Percentiles rank a stretch among this genome's conserved stretches.
These are phyloP conservation scores for Penicillium sp. DNA, from an alignment of 2,329 filamentous ascomycete genomes.

Conservation along the genomic window DNA sequence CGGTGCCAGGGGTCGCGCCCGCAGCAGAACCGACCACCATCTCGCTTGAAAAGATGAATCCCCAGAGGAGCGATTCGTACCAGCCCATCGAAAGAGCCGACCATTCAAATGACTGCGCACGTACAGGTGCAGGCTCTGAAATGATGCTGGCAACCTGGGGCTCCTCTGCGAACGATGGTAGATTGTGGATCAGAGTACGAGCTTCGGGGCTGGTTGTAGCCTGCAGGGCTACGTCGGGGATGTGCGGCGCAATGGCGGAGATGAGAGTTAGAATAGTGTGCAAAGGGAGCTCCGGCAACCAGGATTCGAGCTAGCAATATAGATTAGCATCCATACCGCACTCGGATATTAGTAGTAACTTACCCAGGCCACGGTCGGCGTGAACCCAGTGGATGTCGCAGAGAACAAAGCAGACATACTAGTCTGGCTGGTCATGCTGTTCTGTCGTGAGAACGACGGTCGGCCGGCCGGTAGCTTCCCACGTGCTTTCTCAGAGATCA, in stretches of 20 bases:
- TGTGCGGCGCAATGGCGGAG: conserved; percentile 56
- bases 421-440: conserved; percentile 79
- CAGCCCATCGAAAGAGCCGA: conserved; percentile 85
- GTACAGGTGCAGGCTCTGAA: conserved; percentile 69
- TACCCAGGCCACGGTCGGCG: conserved; percentile 75
- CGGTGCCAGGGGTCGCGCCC: conserved; percentile 70
- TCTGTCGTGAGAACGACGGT: conserved; percentile 83
- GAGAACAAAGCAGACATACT: conserved; percentile 63
- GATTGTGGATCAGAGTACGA: conserved; percentile 45
- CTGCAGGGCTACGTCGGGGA: conserved; percentile 51
- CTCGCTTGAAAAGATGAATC: conserved; percentile 86
- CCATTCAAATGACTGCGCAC: conserved; percentile 93
- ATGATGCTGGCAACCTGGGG: conserved; percentile 67
- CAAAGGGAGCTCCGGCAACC: conserved; percentile 87
- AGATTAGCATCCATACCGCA: conserved; percentile 13
- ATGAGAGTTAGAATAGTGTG: conserved; percentile 83
- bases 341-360: conserved; percentile 21
- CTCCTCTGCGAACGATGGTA: conserved; percentile 47
- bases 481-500: conserved; percentile 96
- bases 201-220: conserved; percentile 41
- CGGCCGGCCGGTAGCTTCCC: conserved; percentile 91
- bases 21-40: conserved; percentile 62
- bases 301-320: conserved; percentile 71
- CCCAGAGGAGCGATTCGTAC: conserved; percentile 95
- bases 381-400: conserved; percentile 61